Evolutionary conservation across 1,139 yeast species (phyloP).

Genomic region (Yamadazyma songkhlaensis): DNA sequence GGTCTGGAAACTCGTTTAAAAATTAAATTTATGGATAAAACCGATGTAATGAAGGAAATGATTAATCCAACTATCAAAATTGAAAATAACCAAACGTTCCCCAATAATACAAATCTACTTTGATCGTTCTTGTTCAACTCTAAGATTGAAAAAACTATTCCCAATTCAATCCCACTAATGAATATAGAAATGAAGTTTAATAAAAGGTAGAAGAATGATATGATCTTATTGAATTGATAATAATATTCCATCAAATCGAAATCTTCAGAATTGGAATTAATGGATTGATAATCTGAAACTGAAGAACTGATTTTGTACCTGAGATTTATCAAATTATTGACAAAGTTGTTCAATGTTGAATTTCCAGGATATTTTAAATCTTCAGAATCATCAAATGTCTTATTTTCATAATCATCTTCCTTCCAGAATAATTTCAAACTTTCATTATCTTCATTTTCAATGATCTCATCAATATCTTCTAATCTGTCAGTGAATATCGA

Average conservation of each 20-base stretch:
- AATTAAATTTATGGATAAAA: slow-evolving; percentile 12
- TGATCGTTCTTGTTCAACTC: slow-evolving; percentile 18
- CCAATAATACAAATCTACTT: slow-evolving; percentile 21
- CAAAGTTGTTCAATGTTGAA: slow-evolving; percentile 10
- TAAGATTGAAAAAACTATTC: slow-evolving; percentile 38
- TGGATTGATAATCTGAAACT: slow-evolving; percentile 27
- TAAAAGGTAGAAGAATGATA: slow-evolving; percentile 30
- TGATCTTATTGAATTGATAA: slow-evolving; percentile 34
- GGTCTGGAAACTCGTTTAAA: slow-evolving; percentile 11
- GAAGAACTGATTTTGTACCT: slow-evolving; percentile 6
- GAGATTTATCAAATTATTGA: slow-evolving; percentile 9
- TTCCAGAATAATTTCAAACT: slow-evolving; percentile 16
- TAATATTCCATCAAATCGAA: slow-evolving; percentile 21
- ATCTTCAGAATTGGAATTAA: slow-evolving; percentile 15
- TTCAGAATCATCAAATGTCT: slow-evolving; percentile 1
- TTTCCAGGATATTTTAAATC: not conserved
- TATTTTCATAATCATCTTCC: slow-evolving; percentile 8
- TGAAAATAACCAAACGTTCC: slow-evolving; percentile 35
- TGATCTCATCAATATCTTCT: slow-evolving; percentile 14
- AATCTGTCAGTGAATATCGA: slow-evolving; percentile 12
- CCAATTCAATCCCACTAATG: slow-evolving; percentile 42
- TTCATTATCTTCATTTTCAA: slow-evolving; percentile 16
- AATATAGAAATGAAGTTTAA: slow-evolving; percentile 36
- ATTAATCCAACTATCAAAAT: slow-evolving; percentile 33
- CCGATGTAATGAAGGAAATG: slow-evolving; percentile 28